Evolutionary conservation across 768 basidiomycete species (phyloP).

Genomic region (Russula emetica): DNA sequence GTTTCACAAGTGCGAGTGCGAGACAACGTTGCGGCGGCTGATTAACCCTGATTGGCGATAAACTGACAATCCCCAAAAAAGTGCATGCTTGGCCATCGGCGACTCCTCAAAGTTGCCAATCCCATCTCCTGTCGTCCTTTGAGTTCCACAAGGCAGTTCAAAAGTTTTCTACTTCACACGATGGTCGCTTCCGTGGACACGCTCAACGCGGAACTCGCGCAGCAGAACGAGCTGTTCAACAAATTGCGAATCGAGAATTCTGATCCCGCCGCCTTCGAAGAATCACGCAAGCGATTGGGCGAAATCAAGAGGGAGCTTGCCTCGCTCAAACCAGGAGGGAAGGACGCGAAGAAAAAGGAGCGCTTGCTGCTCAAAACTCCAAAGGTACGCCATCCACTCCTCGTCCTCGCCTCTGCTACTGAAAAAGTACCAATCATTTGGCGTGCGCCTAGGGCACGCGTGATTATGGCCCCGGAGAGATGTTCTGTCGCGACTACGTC

Average conservation of each 20-base stretch:
- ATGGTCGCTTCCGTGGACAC: slow-evolving; percentile 42
- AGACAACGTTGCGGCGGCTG: too few species aligned
- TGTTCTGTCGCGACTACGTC: slow-evolving; percentile 87
- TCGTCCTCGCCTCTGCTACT: neutral
- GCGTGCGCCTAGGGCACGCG: slow-evolving; percentile 68
- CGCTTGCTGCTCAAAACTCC: slow-evolving; percentile 84
- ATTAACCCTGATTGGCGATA: neutral
- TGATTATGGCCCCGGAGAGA: slow-evolving; percentile 90
- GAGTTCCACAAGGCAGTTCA: neutral
- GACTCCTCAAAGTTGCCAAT: neutral
- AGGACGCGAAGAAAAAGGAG: slow-evolving; percentile 56
- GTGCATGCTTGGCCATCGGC: slow-evolving; percentile 19
- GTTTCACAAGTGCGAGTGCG: too few species aligned
- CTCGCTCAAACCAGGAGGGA: slow-evolving; percentile 41
- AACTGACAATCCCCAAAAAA: neutral
- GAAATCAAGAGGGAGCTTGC: slow-evolving; percentile 61
- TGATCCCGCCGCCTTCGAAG: slow-evolving; percentile 49
- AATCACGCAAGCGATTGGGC: slow-evolving; percentile 62
- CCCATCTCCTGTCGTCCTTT: slow-evolving; percentile 20
- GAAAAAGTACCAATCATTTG: neutral
- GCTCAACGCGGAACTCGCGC: slow-evolving; percentile 51
- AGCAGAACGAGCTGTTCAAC: slow-evolving; percentile 56
- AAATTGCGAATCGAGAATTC: slow-evolving; percentile 55
- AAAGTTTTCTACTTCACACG: slow-evolving; percentile 22
- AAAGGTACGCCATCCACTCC: slow-evolving; percentile 59